Evolutionary conservation across 306 rosid species (phyloP).

Genomic region (Pterocarpus santalinus): DNA sequence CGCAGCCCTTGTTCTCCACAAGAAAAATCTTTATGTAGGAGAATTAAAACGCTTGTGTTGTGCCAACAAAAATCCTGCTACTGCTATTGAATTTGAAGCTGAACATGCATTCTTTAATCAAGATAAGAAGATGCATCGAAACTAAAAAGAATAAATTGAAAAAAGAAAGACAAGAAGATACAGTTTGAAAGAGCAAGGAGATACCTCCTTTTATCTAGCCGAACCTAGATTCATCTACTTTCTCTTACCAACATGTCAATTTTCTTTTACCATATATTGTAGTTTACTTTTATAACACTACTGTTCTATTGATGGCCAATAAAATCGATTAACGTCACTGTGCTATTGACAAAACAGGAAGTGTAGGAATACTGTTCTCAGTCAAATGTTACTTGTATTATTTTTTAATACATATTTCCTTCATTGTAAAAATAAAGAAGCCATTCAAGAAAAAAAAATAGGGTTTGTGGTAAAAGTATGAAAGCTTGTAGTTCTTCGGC

Average conservation of each 20-base stretch:
- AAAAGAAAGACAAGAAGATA: neutral
- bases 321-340: no score
- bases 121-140: slow-evolving; percentile 26
- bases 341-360: no score
- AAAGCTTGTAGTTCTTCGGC: no score
- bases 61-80: slow-evolving; percentile 29
- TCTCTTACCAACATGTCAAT: neutral
- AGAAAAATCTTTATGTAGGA: neutral
- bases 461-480: no score
- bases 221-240: slow-evolving; percentile 30
- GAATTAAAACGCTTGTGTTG: slow-evolving; percentile 19
- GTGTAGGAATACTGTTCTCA: no score
- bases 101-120: neutral
- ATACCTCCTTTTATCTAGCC: slow-evolving; percentile 24
- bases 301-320: neutral
- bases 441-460: no score
- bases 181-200: neutral
- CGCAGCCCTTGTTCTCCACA: neutral
- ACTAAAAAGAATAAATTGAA: neutral
- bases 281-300: neutral
- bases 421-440: no score
- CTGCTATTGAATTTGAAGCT: neutral
- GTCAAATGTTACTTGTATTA: no score
- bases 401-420: no score
- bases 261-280: neutral